These are phyloP conservation scores for Tylopilus orsonianus DNA, from an alignment of 1,284 basidiomycete species.

Conservation along the genomic window DNA sequence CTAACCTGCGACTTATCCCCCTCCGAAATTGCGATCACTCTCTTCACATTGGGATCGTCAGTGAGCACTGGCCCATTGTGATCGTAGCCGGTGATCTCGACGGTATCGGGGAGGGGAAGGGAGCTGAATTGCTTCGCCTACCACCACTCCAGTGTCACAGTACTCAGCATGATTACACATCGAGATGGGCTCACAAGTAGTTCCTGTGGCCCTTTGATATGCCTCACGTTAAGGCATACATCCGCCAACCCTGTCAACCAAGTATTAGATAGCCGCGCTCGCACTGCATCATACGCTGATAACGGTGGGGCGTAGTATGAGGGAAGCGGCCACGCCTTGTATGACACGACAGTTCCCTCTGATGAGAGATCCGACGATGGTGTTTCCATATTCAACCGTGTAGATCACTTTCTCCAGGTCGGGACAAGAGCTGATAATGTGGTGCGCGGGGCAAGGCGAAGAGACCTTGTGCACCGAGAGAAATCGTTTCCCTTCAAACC, in stretches of 20 bases:
- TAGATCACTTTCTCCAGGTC: slow-evolving; percentile 27
- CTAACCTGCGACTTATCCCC: slow-evolving; percentile 4
- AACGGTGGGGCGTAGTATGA: slow-evolving; percentile 7
- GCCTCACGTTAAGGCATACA: slow-evolving; percentile 8
- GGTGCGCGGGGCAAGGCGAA: slow-evolving; percentile 30
- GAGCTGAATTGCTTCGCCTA: no score
- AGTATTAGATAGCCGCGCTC: neutral
- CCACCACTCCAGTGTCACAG: no score
- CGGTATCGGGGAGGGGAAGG: neutral
- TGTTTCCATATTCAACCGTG: slow-evolving; percentile 14
- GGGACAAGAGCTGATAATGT: slow-evolving; percentile 35
- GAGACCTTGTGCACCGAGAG: slow-evolving; percentile 31
- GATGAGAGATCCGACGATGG: slow-evolving; percentile 11
- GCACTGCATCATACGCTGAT: slow-evolving; percentile 8
- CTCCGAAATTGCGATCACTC: slow-evolving; percentile 2
- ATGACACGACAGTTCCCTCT: slow-evolving; percentile 6
- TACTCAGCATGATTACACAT: no score
- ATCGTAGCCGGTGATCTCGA: neutral
- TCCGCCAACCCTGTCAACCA: slow-evolving; percentile 4
- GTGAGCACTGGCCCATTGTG: neutral
- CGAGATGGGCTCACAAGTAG: neutral
- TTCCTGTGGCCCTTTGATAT: neutral
- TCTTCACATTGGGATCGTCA: neutral
- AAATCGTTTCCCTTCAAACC: slow-evolving; percentile 27
- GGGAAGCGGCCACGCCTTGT: slow-evolving; percentile 1